Evolutionary conservation across 129 eudicot species (phyloP).

Genomic region (Smallanthus sonchifolius): DNA sequence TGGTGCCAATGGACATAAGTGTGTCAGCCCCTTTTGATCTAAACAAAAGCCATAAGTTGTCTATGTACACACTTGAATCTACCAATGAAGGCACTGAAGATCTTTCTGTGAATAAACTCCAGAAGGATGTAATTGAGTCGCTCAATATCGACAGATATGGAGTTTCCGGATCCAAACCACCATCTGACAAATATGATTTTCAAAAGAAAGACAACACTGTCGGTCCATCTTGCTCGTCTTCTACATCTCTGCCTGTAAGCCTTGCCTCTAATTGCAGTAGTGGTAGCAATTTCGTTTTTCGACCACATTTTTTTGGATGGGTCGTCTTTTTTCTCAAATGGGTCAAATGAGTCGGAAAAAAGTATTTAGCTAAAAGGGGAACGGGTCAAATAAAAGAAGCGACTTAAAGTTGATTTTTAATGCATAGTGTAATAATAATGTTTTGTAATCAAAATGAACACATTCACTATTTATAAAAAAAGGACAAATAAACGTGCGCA

Average conservation of each 20-base stretch:
- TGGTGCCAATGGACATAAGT: slow-evolving; percentile 41
- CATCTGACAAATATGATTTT: slow-evolving; percentile 1
- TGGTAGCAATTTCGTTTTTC: neutral
- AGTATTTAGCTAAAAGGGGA: neutral
- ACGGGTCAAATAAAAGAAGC: neutral
- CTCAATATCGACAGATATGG: slow-evolving; percentile 20
- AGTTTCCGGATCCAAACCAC: slow-evolving; percentile 5
- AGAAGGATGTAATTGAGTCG: slow-evolving; percentile 25
- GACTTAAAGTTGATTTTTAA: neutral
- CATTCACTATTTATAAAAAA: neutral
- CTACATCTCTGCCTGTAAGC: slow-evolving; percentile 71
- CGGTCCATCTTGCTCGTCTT: slow-evolving; percentile 14
- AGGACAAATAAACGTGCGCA: neutral
- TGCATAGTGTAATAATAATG: neutral
- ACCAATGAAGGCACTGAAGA: slow-evolving; percentile 10
- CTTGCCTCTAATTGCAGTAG: neutral
- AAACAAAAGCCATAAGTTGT: slow-evolving; percentile 23
- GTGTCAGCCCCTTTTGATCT: slow-evolving; percentile 28
- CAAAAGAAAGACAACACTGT: slow-evolving; percentile 14
- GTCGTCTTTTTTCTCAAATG: neutral
- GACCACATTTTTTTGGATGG: neutral
- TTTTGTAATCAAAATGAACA: neutral
- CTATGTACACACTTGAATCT: slow-evolving; percentile 22
- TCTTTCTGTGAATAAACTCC: slow-evolving; percentile 37
- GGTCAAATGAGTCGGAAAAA: neutral